Conservation (phyloP, 345 rosid genomes). For the Lepidium aucheri region DNA sequence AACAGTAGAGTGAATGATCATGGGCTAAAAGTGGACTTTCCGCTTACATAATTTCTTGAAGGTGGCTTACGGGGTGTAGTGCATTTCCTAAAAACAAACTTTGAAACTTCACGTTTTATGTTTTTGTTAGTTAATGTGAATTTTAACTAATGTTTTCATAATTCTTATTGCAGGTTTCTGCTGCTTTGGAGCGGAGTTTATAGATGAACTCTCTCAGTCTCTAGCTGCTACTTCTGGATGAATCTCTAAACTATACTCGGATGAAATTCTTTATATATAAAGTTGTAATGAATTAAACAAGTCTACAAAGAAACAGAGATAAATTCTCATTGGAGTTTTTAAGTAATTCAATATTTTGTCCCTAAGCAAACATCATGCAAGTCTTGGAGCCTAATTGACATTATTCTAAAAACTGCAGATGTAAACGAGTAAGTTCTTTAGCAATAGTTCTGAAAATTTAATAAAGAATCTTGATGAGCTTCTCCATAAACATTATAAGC, state of each 20-base stretch:
- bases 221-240: conserved; percentile 20
- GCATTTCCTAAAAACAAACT: conserved; percentile 41
- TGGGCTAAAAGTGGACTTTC: too few relatives aligned
- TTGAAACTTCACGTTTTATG: not conserved
- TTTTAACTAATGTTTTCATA: not conserved
- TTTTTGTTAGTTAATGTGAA: not conserved
- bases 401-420: not conserved
- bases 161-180: not conserved
- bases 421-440: too few relatives aligned
- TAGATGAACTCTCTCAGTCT: too few relatives aligned
- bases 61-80: conserved; percentile 64
- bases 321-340: too few relatives aligned
- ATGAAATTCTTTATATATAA: not conserved
- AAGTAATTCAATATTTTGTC: not conserved
- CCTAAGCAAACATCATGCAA: not conserved
- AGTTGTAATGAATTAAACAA: too few relatives aligned
- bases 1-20: too few relatives aligned
- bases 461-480: not conserved
- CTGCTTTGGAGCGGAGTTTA: too few relatives aligned
- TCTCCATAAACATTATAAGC: not conserved
- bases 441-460: not conserved
- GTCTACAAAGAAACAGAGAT: too few relatives aligned
- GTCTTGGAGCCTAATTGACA: not conserved
- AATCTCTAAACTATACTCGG: conserved; percentile 1
- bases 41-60: too few relatives aligned